Evolutionary conservation across 495 filamentous ascomycete genomes (phyloP).

Genomic region (Clavariopsis aquatica): DNA sequence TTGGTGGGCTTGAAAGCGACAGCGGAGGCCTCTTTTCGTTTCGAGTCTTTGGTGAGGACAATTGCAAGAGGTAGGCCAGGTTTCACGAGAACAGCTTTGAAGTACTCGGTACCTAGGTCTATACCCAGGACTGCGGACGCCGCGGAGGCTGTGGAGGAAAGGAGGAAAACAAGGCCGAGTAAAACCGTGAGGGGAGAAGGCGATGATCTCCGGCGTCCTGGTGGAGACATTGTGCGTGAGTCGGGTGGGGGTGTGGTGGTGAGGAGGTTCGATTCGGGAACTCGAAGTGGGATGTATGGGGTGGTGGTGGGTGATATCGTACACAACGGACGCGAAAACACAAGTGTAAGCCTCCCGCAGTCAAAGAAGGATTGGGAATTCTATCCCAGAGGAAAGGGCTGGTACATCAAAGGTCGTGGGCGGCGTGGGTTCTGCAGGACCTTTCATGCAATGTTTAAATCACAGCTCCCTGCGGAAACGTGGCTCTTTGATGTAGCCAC

Average conservation of each 20-base stretch:
- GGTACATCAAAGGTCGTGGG: slow-evolving; percentile 4
- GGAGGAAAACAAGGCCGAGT: slow-evolving; percentile 57
- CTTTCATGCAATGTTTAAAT: slow-evolving; percentile 18
- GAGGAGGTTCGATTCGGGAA: not conserved
- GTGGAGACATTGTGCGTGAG: slow-evolving; percentile 53
- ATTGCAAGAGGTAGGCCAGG: slow-evolving; percentile 98
- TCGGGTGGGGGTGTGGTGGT: not conserved
- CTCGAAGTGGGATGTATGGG: slow-evolving; percentile 12
- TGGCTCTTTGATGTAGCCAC: slow-evolving; percentile 25
- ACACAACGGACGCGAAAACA: slow-evolving; percentile 6
- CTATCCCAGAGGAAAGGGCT: slow-evolving; percentile 15
- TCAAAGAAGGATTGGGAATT: slow-evolving; percentile 29
- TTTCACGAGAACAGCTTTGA: slow-evolving; percentile 96
- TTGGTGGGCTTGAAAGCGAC: slow-evolving; percentile 87
- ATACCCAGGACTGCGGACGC: slow-evolving; percentile 80
- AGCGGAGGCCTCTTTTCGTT: slow-evolving; percentile 89
- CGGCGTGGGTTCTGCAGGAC: slow-evolving; percentile 5
- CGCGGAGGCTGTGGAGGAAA: slow-evolving; percentile 56
- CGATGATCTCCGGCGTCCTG: slow-evolving; percentile 49
- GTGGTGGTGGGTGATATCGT: not conserved
- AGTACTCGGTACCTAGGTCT: slow-evolving; percentile 94
- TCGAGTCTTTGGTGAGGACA: slow-evolving; percentile 96
- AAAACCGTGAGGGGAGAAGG: slow-evolving; percentile 42
- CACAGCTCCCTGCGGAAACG: slow-evolving; percentile 27
- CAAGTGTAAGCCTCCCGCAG: not conserved